Base-by-base conservation (phyloP, 1,139 yeast genomes). In the Suhomyces coccinellae region DNA sequence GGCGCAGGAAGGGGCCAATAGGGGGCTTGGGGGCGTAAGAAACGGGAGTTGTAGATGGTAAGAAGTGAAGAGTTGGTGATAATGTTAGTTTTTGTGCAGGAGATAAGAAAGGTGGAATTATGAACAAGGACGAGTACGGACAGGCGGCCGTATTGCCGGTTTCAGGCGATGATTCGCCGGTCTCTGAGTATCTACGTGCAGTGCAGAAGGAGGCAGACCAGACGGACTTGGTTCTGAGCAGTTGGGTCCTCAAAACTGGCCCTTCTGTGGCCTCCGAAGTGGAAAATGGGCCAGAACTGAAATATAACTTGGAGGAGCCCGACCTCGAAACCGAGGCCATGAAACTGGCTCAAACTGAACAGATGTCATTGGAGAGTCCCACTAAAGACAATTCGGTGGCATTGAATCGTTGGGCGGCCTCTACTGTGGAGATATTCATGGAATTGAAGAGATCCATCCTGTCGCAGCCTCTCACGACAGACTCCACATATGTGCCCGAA, bases 201-300 rank as follows among this genome's bases (percentile, higher is more conserved):
- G 77, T 71, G 4, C 50, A 73, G 37, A 43, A 52, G 11, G 73
- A 71, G 45, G 74, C 75, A 5, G 33, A 34, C 8, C 24, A 12
- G 7, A 34, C 28, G 4, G 29, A 26, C n/a, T 12, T 26, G 4
- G n/a, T 26, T 26, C 29, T 26, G 29, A 12, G 29, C 12, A 26
- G n/a, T 26, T 26, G 12, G 29, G 29, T n/a, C 29, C n/a, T n/a
- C n/a, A 11, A 11, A 11, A 11, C n/a, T 5, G n/a, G 29, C 29
- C n/a, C 29, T 26, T 26, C 27, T 26, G 12, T 5, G 12, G 12
- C 27, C 27, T 9, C 27, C 2, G n/a, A 26, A 4, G 29, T 26
- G 29, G n/a, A 12, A 8, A 12, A 26, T 10, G 29, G n/a, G 7
- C 29, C 4, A 11, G n/a, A 11, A 3, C 29, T 11, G 12, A 26